A percentile compares a stretch with the other conserved stretches of the same genome.
Evolutionary conservation across 345 rosid genomes (phyloP).

Genomic region (Euphorbia lathyris): DNA sequence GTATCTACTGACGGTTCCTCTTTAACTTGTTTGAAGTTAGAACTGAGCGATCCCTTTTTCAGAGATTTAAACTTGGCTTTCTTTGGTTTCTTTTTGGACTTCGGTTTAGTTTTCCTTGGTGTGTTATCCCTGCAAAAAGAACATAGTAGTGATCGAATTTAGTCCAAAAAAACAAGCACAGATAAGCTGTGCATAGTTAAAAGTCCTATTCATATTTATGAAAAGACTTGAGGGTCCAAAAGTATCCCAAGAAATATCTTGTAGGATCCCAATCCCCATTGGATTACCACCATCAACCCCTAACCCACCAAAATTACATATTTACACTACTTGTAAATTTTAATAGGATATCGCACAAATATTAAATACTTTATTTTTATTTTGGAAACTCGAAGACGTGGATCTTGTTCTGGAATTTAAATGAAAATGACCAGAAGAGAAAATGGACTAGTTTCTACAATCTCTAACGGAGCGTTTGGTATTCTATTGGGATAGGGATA

Average conservation of each 20-base stretch:
- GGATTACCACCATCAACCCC: neutral
- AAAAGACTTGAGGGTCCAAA: neutral
- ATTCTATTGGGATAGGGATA: too few relatives aligned
- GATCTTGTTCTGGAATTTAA: neutral
- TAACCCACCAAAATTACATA: neutral
- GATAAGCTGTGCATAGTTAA: neutral
- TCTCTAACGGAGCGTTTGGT: too few relatives aligned
- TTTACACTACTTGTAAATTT: neutral
- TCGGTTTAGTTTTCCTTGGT: slow-evolving; percentile 49
- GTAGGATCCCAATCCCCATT: neutral
- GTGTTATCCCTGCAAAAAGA: slow-evolving; percentile 52
- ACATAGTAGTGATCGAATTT: neutral
- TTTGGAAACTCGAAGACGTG: neutral
- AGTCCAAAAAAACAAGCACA: neutral
- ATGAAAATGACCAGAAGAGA: neutral
- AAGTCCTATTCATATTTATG: neutral
- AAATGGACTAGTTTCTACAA: too few relatives aligned
- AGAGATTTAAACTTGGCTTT: slow-evolving; percentile 90
- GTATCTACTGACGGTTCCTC: slow-evolving; percentile 43
- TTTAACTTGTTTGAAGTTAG: slow-evolving; percentile 57
- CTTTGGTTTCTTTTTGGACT: slow-evolving; percentile 85
- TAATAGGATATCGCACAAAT: neutral
- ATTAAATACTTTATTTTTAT: neutral
- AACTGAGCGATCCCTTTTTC: slow-evolving; percentile 76
- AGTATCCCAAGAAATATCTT: neutral